Evolutionary conservation across 176 grass and related monocot genomes (phyloP).

Genomic region (barley (Hordeum vulgare)): MorexV3_pseudomolecules_assembly NC_058519.1:33376949-33377448

Average conservation of each 20-base stretch:
- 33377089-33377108: background rate
- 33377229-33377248: background rate
- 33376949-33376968: background rate
- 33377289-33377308: background rate
- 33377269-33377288: slow-evolving; percentile 12
- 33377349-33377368: slow-evolving; percentile 1
- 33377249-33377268: background rate
- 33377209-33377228: background rate
- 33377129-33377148: background rate
- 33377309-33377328: slow-evolving; percentile 20
- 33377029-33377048: background rate
- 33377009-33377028: background rate
- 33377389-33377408: slow-evolving; percentile 15
- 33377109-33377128: background rate
- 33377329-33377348: background rate
- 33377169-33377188: background rate
- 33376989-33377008: background rate
- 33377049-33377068: background rate
- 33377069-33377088: background rate
- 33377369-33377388: slow-evolving; percentile 12
- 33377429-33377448: slow-evolving; percentile 30
- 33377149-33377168: background rate
- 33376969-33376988: background rate
- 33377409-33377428: slow-evolving; percentile 18
- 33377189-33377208: background rate